Conservation (phyloP, 176 grass and related monocot species). For the Musa beccarii region DNA sequence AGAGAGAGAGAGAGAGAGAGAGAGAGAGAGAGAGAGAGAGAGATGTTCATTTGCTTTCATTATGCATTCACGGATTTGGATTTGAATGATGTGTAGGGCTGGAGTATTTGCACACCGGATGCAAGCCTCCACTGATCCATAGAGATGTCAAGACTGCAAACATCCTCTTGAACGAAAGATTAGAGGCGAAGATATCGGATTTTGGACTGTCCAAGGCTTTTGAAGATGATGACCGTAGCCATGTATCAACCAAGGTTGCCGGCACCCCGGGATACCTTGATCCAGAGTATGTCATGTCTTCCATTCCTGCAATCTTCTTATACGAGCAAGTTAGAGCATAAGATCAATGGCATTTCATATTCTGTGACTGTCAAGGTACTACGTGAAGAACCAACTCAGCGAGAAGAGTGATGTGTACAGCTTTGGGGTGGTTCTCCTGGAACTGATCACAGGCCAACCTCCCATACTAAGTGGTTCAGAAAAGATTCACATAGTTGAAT, state of each 20-base stretch:
- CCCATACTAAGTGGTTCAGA: slow-evolving; percentile 19
- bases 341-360: not conserved
- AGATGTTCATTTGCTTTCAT: too few relatives aligned
- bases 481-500: slow-evolving; percentile 26
- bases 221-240: slow-evolving; percentile 27
- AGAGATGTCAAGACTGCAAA: too few relatives aligned
- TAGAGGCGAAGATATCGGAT: too few relatives aligned
- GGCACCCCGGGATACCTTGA: slow-evolving; percentile 51
- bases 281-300: slow-evolving; percentile 34
- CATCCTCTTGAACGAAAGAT: too few relatives aligned
- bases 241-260: slow-evolving; percentile 29
- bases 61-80: too few relatives aligned
- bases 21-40: too few relatives aligned
- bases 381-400: slow-evolving; percentile 30
- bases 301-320: not conserved
- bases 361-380: slow-evolving; percentile 18
- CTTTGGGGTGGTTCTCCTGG: slow-evolving; percentile 47
- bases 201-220: slow-evolving; percentile 20
- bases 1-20: too few relatives aligned
- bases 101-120: slow-evolving; percentile 46
- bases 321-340: not conserved
- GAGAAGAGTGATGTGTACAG: slow-evolving; percentile 54
- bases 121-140: slow-evolving; percentile 1
- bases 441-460: slow-evolving; percentile 39
- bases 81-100: slow-evolving; percentile 20